These are phyloP conservation scores for Trametes maxima DNA, from an alignment of 768 basidiomycete genomes.

Conservation along the genomic window DNA sequence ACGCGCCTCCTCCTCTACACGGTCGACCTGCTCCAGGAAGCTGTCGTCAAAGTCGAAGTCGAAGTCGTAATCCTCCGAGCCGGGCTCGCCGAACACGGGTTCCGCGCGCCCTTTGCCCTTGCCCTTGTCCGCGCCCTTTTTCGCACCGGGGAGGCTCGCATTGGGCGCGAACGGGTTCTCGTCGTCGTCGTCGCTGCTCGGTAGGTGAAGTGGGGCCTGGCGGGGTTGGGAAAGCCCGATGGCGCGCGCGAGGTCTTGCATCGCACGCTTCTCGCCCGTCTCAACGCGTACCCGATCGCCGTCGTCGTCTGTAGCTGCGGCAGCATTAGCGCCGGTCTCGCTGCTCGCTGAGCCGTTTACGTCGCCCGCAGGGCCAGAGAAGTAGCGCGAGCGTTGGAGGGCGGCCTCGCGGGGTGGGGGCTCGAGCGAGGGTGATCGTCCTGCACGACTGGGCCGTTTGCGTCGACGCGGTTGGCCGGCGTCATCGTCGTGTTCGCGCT, in stretches of 20 bases:
- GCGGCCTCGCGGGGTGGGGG: constrained; percentile 22
- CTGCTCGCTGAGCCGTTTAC: not conserved
- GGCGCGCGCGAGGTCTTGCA: constrained; percentile 36
- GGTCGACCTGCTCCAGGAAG: constrained; percentile 44
- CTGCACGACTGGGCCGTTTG: constrained; percentile 24
- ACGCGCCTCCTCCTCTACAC: constrained; percentile 35
- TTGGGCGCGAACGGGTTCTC: constrained; percentile 7
- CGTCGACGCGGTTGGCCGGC: constrained; percentile 28
- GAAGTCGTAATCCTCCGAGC: constrained; percentile 26
- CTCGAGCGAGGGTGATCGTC: constrained; percentile 23
- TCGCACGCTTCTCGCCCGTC: constrained; percentile 20
- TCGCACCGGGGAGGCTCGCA: not conserved
- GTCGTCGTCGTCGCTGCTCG: constrained; percentile 37
- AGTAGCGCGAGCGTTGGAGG: constrained; percentile 26
- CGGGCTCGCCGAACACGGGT: constrained; percentile 8
- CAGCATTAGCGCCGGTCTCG: not conserved
- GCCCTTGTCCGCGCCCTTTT: not conserved
- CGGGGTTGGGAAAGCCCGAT: constrained; percentile 29
- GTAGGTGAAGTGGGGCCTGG: constrained; percentile 26
- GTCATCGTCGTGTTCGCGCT: constrained; percentile 28
- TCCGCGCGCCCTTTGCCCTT: constrained; percentile 7
- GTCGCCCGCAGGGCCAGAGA: constrained; percentile 4
- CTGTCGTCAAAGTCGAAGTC: constrained; percentile 42
- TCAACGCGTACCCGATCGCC: constrained; percentile 7
- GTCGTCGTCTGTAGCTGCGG: not conserved